Evolutionary conservation across 2,329 filamentous ascomycete species (phyloP), one percentile per base, ranked within the genome.

Genomic region (Diaporthe sp.): DNA sequence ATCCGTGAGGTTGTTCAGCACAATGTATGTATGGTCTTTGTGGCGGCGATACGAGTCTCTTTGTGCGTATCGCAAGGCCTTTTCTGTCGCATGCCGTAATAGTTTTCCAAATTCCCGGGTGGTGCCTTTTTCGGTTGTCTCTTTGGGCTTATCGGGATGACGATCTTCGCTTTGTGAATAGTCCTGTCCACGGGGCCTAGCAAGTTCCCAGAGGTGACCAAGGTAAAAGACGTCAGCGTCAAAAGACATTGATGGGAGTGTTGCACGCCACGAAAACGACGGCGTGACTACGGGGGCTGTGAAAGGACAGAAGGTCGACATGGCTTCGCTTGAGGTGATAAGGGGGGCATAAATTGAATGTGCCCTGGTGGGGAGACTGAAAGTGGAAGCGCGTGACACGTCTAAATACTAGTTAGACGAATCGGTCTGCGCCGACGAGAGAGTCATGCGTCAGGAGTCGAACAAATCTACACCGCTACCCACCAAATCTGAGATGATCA

Each of bases 401-500:
- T 22, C 47, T 68, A 49, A 68, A 68, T 68, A 68, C 22, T 51
- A 12, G 65, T 31, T 31, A 37, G n/a, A 53, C 65, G 65, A 68
- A 68, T 68, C 65, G 65, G 53, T 51, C 47, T 39, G 13, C 31
- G 37, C 47, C 63, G 42, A 51, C 28, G 31, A 39, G 20, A 51
- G 63, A 68, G 63, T 68, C 63, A 68, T 68, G 63, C 22, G 47
- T 68, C 31, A 68, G 63, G 63, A 51, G 63, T 51, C 20, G 63
- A 49, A 51, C 7, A 68, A 53, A 12, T 31, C 63, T 25, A 68
- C 63, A 68, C 63, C 63, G 63, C 63, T 68, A n/a, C 31, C 61
- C 31, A 37, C 31, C 63, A 68, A 53, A 39, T 68, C 20, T 25
- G 10, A 47, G 28, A 37, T 39, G 47, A 68, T 68, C 44, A 53